Evolutionary conservation across 164 flowering plant genomes (phyloP).

Genomic region (Chloranthus sessilifolius): DNA sequence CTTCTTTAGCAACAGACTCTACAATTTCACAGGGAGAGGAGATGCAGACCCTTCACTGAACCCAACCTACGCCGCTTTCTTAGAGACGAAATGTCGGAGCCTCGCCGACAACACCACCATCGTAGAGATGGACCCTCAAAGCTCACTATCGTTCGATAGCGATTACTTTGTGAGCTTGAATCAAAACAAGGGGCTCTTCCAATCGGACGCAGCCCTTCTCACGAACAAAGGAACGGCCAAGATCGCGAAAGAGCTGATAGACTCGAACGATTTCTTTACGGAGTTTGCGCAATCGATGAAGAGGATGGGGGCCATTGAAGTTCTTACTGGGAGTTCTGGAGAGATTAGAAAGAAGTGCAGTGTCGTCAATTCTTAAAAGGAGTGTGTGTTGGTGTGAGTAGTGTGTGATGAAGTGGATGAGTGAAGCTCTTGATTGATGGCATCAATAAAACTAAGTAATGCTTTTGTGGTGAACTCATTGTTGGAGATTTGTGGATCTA

Average conservation of each 20-base stretch:
- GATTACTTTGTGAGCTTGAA: constrained; percentile 27
- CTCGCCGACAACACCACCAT: constrained; percentile 21
- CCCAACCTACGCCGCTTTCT: constrained; percentile 30
- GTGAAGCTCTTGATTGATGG: too few relatives aligned
- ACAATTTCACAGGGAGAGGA: constrained; percentile 56
- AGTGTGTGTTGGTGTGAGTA: too few relatives aligned
- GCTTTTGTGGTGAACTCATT: too few relatives aligned
- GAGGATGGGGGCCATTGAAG: constrained; percentile 24
- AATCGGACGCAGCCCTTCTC: constrained; percentile 53
- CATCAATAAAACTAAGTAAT: too few relatives aligned
- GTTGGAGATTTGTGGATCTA: too few relatives aligned
- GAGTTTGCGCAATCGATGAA: constrained; percentile 22
- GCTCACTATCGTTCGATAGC: constrained; percentile 30
- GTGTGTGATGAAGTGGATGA: too few relatives aligned
- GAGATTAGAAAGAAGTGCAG: constrained; percentile 27
- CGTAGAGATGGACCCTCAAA: constrained; percentile 50
- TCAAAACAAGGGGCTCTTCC: constrained; percentile 37
- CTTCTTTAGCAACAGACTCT: constrained; percentile 35
- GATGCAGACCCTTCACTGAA: constrained; percentile 51
- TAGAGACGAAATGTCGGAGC: constrained; percentile 32
- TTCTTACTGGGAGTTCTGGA: constrained; percentile 24
- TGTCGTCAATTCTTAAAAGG: constrained; percentile 13
- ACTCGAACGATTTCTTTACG: constrained; percentile 18
- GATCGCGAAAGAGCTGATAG: constrained; percentile 15
- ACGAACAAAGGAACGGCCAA: constrained; percentile 16